phyloP scores from a whole-genome alignment of 1,284 basidiomycete genomes.

The Ganoderma lucidum region DNA sequence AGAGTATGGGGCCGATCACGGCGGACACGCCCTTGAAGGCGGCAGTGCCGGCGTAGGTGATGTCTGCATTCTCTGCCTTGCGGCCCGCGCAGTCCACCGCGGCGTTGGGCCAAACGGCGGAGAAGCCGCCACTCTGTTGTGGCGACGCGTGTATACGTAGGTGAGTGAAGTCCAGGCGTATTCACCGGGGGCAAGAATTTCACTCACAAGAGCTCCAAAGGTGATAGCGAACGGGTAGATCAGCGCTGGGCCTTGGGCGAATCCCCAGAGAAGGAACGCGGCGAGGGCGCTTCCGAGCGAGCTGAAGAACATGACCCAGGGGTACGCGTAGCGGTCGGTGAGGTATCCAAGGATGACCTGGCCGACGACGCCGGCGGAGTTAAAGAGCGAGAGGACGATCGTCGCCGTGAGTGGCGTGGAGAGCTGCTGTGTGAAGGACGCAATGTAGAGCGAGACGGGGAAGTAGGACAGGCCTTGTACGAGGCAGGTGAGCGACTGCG shows the following conservation, averaged over 20 bases:
- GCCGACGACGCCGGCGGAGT: constrained; percentile 38
- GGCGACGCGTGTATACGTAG: neutral
- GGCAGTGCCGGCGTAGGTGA: constrained; percentile 38
- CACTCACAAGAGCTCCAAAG: constrained; percentile 39
- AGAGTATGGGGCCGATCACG: constrained; percentile 39
- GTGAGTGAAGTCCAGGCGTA: neutral
- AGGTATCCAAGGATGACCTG: constrained; percentile 39
- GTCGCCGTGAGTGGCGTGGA: constrained; percentile 39
- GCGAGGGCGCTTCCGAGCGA: constrained; percentile 37
- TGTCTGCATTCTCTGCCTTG: constrained; percentile 37
- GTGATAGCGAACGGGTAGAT: constrained; percentile 39
- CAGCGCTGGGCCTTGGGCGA: constrained; percentile 36
- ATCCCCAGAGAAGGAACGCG: constrained; percentile 41
- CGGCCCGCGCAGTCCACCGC: constrained; percentile 38
- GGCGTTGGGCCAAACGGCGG: constrained; percentile 39
- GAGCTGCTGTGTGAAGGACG: constrained; percentile 37
- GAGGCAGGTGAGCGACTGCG: constrained; percentile 33
- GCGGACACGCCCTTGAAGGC: constrained; percentile 37
- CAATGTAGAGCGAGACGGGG: constrained; percentile 42
- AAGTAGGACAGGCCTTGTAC: constrained; percentile 41
- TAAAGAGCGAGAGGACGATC: constrained; percentile 39
- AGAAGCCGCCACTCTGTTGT: constrained; percentile 39
- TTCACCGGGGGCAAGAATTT: neutral
- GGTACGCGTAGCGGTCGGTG: constrained; percentile 39
- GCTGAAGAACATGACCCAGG: constrained; percentile 39